Conservation (phyloP, 345 rosid species). For the Eucalyptus leucophloia region DNA sequence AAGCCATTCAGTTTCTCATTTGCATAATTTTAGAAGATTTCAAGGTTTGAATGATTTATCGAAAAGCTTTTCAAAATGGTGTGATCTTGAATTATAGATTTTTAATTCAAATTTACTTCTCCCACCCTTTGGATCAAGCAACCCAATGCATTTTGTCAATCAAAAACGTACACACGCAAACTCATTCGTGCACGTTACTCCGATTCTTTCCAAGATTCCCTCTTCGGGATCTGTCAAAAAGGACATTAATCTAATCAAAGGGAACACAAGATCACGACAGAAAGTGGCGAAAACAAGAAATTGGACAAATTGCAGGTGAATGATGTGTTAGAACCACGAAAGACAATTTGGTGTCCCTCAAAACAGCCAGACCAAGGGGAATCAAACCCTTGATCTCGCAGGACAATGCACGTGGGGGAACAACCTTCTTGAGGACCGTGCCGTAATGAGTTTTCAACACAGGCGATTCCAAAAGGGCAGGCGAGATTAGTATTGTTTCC, state of each 20-base stretch:
- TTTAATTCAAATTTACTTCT: not conserved
- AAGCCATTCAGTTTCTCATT: not conserved
- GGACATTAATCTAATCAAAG: not conserved
- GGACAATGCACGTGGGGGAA: not conserved
- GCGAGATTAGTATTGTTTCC: not conserved
- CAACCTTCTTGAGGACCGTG: not conserved
- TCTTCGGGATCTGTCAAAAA: not conserved
- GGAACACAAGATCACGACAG: not conserved
- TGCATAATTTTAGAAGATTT: not conserved
- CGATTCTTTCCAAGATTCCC: not conserved
- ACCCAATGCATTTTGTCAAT: not conserved
- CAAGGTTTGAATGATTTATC: not conserved
- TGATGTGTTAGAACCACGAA: not conserved
- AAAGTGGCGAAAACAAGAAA: not conserved
- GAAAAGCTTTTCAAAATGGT: rapidly evolving
- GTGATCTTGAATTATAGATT: not conserved
- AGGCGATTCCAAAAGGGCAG: not conserved
- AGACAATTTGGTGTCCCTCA: not conserved
- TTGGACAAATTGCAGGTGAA: not conserved
- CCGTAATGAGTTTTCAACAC: not conserved
- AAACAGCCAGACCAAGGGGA: not conserved
- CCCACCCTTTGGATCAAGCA: not conserved
- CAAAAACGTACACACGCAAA: not conserved
- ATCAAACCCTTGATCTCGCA: not conserved
- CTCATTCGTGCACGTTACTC: not conserved